A percentile compares a stretch with the other conserved stretches of the same genome.
Evolutionary conservation across 2,329 filamentous ascomycete species (phyloP).

Genomic region (Pseudocercospora crystallina): DNA sequence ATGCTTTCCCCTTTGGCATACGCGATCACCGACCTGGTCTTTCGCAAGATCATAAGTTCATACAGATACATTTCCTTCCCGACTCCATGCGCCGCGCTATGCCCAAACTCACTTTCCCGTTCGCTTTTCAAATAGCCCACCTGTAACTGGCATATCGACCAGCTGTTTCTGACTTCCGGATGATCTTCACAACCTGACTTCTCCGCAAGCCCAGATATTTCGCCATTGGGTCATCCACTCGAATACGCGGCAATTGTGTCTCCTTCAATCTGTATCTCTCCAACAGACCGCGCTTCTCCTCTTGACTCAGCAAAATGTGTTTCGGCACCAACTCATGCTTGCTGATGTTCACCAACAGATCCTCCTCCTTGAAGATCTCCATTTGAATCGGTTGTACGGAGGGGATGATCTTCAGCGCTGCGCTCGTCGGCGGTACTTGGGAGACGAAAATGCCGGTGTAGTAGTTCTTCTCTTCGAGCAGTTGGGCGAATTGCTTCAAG

Average conservation of each 20-base stretch:
- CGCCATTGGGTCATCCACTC: constrained; percentile 87
- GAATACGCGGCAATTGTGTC: constrained; percentile 90
- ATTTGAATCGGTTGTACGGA: constrained; percentile 76
- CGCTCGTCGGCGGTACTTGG: constrained; percentile 75
- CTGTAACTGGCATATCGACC: constrained; percentile 96
- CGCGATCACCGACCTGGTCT: neutral
- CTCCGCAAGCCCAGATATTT: constrained; percentile 86
- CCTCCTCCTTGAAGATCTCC: constrained; percentile 94
- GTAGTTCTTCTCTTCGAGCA: constrained; percentile 76
- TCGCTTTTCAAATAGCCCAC: constrained; percentile 51
- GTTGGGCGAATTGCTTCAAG: constrained; percentile 83
- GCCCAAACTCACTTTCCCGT: constrained; percentile 5
- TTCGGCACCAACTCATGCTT: constrained; percentile 95
- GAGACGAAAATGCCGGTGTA: constrained; percentile 90
- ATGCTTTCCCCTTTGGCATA: neutral
- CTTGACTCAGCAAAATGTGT: constrained; percentile 83
- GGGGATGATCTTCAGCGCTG: constrained; percentile 82
- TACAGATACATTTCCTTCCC: constrained; percentile 7
- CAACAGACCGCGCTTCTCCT: constrained; percentile 84
- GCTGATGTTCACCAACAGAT: constrained; percentile 96
- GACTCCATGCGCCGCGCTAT: constrained; percentile 22
- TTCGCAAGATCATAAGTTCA: neutral
- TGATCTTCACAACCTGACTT: constrained; percentile 97
- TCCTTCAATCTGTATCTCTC: constrained; percentile 94
- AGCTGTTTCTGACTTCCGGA: constrained; percentile 90